These are phyloP conservation scores for Rosa persica DNA, from an alignment of 306 rosid species.

Conservation along the genomic window DNA sequence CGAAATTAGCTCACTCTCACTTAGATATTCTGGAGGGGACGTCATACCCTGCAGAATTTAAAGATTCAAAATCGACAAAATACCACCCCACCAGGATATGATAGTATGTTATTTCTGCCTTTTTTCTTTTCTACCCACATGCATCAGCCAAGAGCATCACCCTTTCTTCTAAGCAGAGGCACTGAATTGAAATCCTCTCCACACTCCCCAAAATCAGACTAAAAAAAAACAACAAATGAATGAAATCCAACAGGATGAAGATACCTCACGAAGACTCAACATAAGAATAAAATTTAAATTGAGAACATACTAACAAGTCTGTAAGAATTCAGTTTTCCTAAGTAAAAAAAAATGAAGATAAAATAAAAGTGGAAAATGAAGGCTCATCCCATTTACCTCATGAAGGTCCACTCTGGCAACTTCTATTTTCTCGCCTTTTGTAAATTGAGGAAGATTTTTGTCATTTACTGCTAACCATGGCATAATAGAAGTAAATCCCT, in stretches of 20 bases:
- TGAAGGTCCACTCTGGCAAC: constrained; percentile 73
- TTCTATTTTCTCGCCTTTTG: constrained; percentile 75
- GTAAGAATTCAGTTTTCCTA: not conserved
- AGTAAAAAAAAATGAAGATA: not conserved
- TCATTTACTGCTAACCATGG: constrained; percentile 91
- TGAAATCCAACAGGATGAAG: not conserved
- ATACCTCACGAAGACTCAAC: not conserved
- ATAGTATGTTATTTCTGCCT: not conserved
- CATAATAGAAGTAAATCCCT: constrained; percentile 87
- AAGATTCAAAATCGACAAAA: constrained; percentile 21
- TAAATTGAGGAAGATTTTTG: constrained; percentile 79
- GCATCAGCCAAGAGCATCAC: not conserved
- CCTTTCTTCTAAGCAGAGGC: not conserved
- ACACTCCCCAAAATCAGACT: not conserved
- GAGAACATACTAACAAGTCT: not conserved
- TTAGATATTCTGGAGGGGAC: constrained; percentile 82
- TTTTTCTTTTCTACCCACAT: not conserved
- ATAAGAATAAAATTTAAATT: too few species aligned
- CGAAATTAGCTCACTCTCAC: constrained; percentile 93
- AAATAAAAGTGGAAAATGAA: constrained; percentile 18
- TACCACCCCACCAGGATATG: constrained; percentile 15
- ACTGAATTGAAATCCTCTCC: not conserved
- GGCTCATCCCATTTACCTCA: constrained; percentile 51
- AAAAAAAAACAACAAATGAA: not conserved
- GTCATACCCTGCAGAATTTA: constrained; percentile 72